Base-by-base conservation (phyloP, 768 basidiomycete genomes). In the Termitomyces sp. region DNA sequence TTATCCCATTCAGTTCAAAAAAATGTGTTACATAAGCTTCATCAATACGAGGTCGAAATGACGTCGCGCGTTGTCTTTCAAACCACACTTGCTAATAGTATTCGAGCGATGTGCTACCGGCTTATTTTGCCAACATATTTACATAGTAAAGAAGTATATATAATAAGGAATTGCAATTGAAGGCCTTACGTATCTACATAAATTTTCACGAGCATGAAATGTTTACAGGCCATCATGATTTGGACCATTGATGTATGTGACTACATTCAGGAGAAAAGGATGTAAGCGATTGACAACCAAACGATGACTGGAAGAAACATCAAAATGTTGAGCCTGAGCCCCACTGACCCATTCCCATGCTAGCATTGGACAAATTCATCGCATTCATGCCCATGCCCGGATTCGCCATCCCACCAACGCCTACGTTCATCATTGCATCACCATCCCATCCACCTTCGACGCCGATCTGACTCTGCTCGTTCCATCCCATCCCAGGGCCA, bases 341-440 rank as follows among this genome's bases (percentile, higher is more conserved):
- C 64, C 64, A 64, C 33, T 61, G 63, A 61, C 73, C 76, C 64
- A 76, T 73, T 63, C 70, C 70, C 73, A 81, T 81, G 9, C 74
- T 76, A 5, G 73, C 70, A 59, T 71, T 69, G 64, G 45, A 12
- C 62, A 67, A 58, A 31, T 59, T 62, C 46, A 64, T 71, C 63
- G 71, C 65, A 20, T 68, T 70, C 71, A 77, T 74, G 33, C 72
- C 73, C 72, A 80, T 74, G 41, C 70, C 72, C n/a, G n/a, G n/a
- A 10, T 71, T 73, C 47, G 65, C 68, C 63, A 65, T 66, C n/a
- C 64, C 66, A 55, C 72, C 68, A 48, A 73, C 68, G 39, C 72
- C 74, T 49, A 70, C 67, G 1, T 68, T 71, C 66, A 77, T 73
- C 61, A 68, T 68, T 9, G 50, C 58, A 41, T 69, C 71, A n/a